These are phyloP conservation scores for Canna indica DNA, from an alignment of 176 grass and related monocot species.

Conservation along the genomic window DNA sequence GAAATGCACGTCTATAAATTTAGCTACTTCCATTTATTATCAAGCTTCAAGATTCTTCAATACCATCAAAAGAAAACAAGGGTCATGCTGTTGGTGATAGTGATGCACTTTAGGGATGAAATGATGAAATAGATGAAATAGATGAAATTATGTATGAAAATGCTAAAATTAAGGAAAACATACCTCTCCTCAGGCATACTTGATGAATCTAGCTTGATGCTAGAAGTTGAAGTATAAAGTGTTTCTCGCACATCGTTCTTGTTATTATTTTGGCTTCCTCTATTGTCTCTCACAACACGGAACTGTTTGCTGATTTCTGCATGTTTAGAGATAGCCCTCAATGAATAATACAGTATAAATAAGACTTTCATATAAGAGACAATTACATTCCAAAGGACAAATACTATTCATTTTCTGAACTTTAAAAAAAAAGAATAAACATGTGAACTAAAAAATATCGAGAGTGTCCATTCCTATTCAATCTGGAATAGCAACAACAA, in stretches of 20 bases:
- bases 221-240: conserved; percentile 22
- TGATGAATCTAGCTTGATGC: conserved; percentile 12
- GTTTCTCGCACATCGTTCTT: conserved; percentile 27
- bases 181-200: conserved; percentile 43
- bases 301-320: conserved; percentile 52
- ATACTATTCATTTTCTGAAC: background rate
- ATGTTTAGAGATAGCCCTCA: conserved; percentile 21
- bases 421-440: background rate
- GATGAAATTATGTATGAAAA: background rate
- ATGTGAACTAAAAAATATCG: background rate
- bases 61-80: background rate
- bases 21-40: background rate
- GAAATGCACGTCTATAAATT: background rate
- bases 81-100: background rate
- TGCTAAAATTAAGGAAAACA: conserved; percentile 4
- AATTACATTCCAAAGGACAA: background rate
- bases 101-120: background rate
- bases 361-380: background rate
- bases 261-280: conserved; percentile 26
- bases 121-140: conserved; percentile 2
- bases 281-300: conserved; percentile 64
- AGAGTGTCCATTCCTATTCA: background rate
- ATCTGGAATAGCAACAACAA: background rate
- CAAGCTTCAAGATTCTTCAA: background rate
- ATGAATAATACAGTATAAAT: background rate